Conservation (phyloP, 768 basidiomycete species). For the Panellus pusillus region DNA sequence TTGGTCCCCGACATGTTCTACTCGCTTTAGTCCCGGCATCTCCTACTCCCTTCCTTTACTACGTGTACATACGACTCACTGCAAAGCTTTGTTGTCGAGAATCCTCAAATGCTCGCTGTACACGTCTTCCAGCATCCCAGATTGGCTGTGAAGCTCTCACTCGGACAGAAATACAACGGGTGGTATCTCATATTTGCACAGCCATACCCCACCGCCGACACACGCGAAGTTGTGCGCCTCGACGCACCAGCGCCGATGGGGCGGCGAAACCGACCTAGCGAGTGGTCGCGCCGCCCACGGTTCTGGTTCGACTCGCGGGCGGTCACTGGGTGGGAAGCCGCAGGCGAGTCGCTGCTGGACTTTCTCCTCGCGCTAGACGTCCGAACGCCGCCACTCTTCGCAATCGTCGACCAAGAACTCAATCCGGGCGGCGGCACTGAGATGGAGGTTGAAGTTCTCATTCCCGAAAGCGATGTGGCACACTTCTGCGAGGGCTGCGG, state of each 20-base stretch:
- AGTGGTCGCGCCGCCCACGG: constrained; percentile 8
- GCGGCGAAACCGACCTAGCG: background rate
- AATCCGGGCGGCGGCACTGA: background rate
- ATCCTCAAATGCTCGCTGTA: background rate
- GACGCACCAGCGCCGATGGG: background rate
- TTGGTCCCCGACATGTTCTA: too few species aligned
- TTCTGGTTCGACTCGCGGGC: constrained; percentile 21
- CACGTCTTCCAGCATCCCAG: constrained; percentile 13
- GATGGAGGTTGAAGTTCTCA: constrained; percentile 18
- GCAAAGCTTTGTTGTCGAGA: too few species aligned
- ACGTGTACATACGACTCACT: too few species aligned
- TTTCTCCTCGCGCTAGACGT: constrained; percentile 15
- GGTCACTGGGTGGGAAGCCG: constrained; percentile 20
- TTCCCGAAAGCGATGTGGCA: constrained; percentile 15
- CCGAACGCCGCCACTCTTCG: constrained; percentile 14
- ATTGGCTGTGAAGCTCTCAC: constrained; percentile 13
- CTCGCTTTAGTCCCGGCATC: too few species aligned
- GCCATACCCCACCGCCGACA: constrained; percentile 17
- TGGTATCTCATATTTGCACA: constrained; percentile 24
- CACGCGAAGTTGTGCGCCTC: constrained; percentile 21
- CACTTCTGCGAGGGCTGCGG: constrained; percentile 20
- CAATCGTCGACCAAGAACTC: constrained; percentile 13
- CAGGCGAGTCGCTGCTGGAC: constrained; percentile 20
- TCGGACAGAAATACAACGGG: constrained; percentile 19
- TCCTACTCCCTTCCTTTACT: too few species aligned